Evolutionary conservation across 371 early-diverging fungal species (phyloP).

Genomic region (Nematocida sp.): DNA sequence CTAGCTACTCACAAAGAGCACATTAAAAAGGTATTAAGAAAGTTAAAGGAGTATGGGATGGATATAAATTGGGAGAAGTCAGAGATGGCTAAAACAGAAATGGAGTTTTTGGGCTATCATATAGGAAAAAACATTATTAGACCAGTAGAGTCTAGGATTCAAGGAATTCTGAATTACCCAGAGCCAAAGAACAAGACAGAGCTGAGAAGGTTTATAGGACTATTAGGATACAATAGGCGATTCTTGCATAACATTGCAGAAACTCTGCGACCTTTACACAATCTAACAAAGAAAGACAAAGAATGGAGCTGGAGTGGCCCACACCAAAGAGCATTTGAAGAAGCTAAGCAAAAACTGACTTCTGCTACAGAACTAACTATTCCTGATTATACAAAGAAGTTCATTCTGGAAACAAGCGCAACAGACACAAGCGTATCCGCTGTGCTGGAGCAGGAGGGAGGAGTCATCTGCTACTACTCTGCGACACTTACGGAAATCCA

Average conservation of each 20-base stretch:
- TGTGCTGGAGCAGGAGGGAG: neutral
- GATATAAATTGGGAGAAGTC: neutral
- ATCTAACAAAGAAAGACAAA: neutral
- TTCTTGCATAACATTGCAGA: neutral
- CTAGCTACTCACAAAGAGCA: conserved; percentile 4
- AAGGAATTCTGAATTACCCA: neutral
- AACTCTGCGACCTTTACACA: neutral
- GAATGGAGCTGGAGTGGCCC: neutral
- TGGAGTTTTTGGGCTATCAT: conserved; percentile 2
- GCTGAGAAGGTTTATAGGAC: neutral
- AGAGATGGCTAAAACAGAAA: neutral
- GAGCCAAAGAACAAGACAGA: neutral
- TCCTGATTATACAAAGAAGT: conserved; percentile 9
- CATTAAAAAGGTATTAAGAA: neutral
- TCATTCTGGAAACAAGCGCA: conserved; percentile 45
- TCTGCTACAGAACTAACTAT: neutral
- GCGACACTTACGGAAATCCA: neutral
- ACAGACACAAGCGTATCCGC: conserved; percentile 40
- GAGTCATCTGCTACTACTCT: neutral
- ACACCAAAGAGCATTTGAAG: neutral
- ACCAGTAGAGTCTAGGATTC: neutral
- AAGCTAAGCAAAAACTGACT: neutral
- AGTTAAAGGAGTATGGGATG: neutral
- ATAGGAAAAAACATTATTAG: neutral
- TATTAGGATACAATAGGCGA: neutral